Conservation (phyloP, 257 asterid genomes). For the Euphrasia confusa region DNA sequence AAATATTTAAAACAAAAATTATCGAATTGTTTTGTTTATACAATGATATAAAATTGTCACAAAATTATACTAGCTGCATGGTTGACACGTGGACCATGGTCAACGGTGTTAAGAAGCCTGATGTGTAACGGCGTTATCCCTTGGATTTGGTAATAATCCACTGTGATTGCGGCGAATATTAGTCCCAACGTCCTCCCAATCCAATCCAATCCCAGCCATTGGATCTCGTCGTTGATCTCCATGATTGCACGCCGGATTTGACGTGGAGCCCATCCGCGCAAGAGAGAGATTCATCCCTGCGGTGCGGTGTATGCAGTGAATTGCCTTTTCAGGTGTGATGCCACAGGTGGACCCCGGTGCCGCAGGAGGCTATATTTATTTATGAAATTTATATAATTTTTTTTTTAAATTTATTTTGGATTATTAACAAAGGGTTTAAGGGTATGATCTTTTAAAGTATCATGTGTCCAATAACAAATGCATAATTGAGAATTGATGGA, state of each 20-base stretch:
- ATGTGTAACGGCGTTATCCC: not conserved
- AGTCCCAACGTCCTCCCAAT: slow-evolving; percentile 37
- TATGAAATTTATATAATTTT: no score
- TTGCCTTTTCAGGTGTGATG: not conserved
- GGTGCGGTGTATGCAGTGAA: not conserved
- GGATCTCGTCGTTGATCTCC: not conserved
- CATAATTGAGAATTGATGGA: no score
- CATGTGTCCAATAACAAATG: no score
- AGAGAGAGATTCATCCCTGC: not conserved
- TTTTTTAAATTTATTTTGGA: no score
- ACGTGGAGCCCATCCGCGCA: not conserved
- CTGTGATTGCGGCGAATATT: slow-evolving; percentile 46
- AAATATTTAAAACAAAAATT: no score
- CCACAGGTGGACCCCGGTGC: not conserved
- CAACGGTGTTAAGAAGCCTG: slow-evolving; percentile 17
- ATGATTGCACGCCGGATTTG: not conserved
- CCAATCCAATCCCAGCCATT: not conserved
- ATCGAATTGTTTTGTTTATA: no score
- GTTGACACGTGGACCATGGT: slow-evolving; percentile 16
- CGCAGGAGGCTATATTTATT: no score
- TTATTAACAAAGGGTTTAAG: no score
- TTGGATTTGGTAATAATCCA: slow-evolving; percentile 19
- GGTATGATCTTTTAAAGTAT: no score
- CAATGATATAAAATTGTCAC: no score
- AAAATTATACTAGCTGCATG: slow-evolving; percentile 14